phyloP scores from a whole-genome alignment of 1,284 basidiomycete species.

The Pseudozyma sp. region DNA sequence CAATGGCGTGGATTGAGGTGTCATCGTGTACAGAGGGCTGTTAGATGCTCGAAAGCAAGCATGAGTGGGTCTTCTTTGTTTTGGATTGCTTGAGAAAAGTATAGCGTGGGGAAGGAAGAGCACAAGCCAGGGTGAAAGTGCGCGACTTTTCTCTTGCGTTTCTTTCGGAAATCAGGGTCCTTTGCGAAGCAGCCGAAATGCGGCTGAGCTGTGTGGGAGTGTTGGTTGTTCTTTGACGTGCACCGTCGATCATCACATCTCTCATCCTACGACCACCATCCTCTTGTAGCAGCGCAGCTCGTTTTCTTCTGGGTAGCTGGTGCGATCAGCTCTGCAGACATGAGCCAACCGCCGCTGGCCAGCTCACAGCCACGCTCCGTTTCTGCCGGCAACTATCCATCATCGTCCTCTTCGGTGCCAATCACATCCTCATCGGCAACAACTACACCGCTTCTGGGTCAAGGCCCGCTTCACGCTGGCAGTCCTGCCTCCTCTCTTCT shows the following conservation, averaged over 20 bases:
- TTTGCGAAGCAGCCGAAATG: background rate
- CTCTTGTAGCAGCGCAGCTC: too few relatives aligned
- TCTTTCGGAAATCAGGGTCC: background rate
- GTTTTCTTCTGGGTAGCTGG: background rate
- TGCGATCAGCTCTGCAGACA: background rate
- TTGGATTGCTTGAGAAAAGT: too few relatives aligned
- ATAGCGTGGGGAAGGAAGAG: too few relatives aligned
- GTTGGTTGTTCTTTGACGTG: conserved; percentile 13
- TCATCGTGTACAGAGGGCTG: too few relatives aligned
- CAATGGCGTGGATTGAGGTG: too few relatives aligned
- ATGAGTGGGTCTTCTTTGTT: too few relatives aligned
- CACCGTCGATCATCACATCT: conserved; percentile 1
- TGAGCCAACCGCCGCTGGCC: conserved; percentile 33
- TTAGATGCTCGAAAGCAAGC: too few relatives aligned
- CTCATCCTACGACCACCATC: conserved; percentile 7
- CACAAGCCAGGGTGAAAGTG: too few relatives aligned
- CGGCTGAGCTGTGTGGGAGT: background rate
- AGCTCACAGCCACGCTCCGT: conserved; percentile 39
- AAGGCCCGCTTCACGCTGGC: conserved; percentile 9
- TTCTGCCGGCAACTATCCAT: conserved; percentile 40
- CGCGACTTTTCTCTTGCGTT: too few relatives aligned
- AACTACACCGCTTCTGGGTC: conserved; percentile 22
- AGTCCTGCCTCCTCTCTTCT: conserved; percentile 18
- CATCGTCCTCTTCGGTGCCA: conserved; percentile 16
- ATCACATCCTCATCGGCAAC: conserved; percentile 16